These are phyloP conservation scores for Dactylonectria estremocensis DNA, from an alignment of 2,329 filamentous ascomycete genomes.

Conservation along the genomic window DNA sequence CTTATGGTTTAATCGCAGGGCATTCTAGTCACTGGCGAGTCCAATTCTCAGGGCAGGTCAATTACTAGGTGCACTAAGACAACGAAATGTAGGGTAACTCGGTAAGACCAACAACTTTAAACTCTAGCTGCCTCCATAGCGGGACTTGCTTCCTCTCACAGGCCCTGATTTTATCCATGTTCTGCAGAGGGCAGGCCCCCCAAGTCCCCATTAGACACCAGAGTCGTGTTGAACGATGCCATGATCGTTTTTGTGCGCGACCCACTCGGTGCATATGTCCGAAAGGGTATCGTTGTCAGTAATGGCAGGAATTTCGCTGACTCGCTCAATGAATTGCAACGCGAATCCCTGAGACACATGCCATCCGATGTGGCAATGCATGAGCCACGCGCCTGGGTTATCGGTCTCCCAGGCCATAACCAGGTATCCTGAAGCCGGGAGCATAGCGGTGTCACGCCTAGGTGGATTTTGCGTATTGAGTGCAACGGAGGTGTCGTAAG, in stretches of 20 bases:
- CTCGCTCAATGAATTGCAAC: conserved; percentile 43
- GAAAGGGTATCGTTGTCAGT: background rate
- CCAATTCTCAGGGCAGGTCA: no score
- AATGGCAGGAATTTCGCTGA: conserved; percentile 35
- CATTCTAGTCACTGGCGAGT: no score
- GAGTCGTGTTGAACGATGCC: background rate
- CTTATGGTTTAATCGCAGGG: no score
- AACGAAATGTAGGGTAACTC: no score
- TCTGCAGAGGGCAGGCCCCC: background rate
- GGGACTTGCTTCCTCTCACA: no score
- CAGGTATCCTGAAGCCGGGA: conserved; percentile 61
- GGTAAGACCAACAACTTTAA: no score
- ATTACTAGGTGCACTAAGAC: no score
- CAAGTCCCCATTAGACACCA: background rate
- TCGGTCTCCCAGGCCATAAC: conserved; percentile 65
- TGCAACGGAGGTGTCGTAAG: conserved; percentile 40
- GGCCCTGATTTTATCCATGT: no score
- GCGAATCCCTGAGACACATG: conserved; percentile 45
- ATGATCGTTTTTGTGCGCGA: background rate
- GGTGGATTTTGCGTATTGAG: conserved; percentile 59
- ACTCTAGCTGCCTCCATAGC: no score
- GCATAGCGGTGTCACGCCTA: conserved; percentile 67
- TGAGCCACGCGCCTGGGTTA: conserved; percentile 66
- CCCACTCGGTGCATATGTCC: background rate
- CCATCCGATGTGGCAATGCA: conserved; percentile 65